These are phyloP conservation scores for Aspergillus panamensis DNA, from an alignment of 495 filamentous ascomycete species.

Conservation along the genomic window DNA sequence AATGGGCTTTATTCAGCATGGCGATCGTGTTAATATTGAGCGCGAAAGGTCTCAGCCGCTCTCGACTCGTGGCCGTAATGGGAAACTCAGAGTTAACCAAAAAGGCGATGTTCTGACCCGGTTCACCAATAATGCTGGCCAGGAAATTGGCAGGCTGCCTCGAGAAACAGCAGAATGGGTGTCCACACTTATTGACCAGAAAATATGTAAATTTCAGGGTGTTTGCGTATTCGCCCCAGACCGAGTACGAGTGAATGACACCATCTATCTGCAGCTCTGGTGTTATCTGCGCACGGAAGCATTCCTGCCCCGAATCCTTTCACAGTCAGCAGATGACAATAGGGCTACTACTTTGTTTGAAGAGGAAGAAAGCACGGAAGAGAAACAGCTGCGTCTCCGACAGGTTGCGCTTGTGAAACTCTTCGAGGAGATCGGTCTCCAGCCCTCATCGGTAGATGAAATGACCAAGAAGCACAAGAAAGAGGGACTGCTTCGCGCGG, in stretches of 20 bases:
- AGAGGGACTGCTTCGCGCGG: slow-evolving; percentile 77
- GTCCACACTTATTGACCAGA: slow-evolving; percentile 87
- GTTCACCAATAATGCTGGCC: slow-evolving; percentile 75
- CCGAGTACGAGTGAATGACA: slow-evolving; percentile 81
- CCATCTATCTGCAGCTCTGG: slow-evolving; percentile 79
- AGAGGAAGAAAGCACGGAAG: slow-evolving; percentile 79
- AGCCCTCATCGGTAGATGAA: slow-evolving; percentile 69
- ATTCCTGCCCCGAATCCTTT: slow-evolving; percentile 61
- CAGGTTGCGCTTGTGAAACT: slow-evolving; percentile 86
- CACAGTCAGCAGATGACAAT: slow-evolving; percentile 61
- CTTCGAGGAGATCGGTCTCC: slow-evolving; percentile 82
- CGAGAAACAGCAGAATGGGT: slow-evolving; percentile 93
- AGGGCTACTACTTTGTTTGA: slow-evolving; percentile 69
- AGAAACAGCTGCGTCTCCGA: slow-evolving; percentile 76
- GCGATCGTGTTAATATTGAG: slow-evolving; percentile 79
- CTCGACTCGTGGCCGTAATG: slow-evolving; percentile 49
- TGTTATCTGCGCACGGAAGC: slow-evolving; percentile 71
- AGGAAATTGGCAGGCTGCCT: slow-evolving; percentile 84
- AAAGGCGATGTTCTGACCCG: slow-evolving; percentile 85
- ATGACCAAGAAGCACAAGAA: slow-evolving; percentile 74
- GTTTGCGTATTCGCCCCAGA: slow-evolving; percentile 89
- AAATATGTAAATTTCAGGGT: slow-evolving; percentile 82
- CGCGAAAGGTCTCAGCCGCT: slow-evolving; percentile 68
- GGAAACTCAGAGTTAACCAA: slow-evolving; percentile 50
- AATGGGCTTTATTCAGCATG: slow-evolving; percentile 64